Evolutionary conservation across 192 early-diverging fungal genomes (phyloP).

Genomic region (Geranomyces variabilis): DNA sequence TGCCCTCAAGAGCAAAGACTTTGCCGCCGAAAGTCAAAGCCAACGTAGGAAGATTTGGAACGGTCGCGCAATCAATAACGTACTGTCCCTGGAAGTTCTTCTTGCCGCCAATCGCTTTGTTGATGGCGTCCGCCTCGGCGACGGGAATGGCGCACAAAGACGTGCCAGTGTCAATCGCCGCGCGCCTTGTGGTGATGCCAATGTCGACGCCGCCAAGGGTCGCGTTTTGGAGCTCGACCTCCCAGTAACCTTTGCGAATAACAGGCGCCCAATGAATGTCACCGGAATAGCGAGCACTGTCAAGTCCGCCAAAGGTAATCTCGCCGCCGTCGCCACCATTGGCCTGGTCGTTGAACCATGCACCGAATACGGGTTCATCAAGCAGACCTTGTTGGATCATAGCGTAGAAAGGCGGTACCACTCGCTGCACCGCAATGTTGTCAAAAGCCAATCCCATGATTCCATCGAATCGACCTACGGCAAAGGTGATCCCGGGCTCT

Average conservation of each 20-base stretch:
- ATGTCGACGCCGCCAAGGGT: constrained; percentile 75
- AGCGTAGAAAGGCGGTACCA: constrained; percentile 94
- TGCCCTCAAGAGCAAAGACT: constrained; percentile 62
- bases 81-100: constrained; percentile 93
- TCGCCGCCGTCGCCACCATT: constrained; percentile 78
- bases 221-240: constrained; percentile 82
- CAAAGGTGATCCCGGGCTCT: constrained; percentile 95
- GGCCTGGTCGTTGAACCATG: constrained; percentile 80
- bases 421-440: constrained; percentile 81
- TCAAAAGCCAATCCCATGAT: constrained; percentile 57
- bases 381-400: constrained; percentile 78
- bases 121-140: constrained; percentile 83
- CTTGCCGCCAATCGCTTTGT: constrained; percentile 81
- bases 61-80: constrained; percentile 74
- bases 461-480: constrained; percentile 94
- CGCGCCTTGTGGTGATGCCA: constrained; percentile 35
- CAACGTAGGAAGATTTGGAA: constrained; percentile 75
- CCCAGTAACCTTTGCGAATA: constrained; percentile 95
- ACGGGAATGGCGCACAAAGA: constrained; percentile 83
- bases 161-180: constrained; percentile 51
- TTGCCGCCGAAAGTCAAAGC: constrained; percentile 77
- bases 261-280: constrained; percentile 78
- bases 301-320: constrained; percentile 85
- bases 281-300: constrained; percentile 72
- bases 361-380: constrained; percentile 86